A percentile compares a stretch with the other conserved stretches of the same genome.
Conservation (phyloP, 306 rosid species). For the Sicyos baderoa region DNA sequence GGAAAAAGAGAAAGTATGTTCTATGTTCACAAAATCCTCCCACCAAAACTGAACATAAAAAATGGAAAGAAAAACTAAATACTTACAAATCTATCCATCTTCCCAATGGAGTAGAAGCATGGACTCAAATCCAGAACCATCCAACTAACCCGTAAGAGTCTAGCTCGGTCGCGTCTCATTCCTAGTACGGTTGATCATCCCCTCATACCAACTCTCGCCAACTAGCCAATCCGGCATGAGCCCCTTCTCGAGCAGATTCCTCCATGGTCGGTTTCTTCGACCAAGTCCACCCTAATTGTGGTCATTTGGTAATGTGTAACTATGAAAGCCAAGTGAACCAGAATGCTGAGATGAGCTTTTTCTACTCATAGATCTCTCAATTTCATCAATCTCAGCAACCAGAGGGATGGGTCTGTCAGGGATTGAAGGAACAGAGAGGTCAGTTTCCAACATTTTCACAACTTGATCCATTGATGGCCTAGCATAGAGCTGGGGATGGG, state of each 20-base stretch:
- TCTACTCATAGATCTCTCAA: slow-evolving; percentile 53
- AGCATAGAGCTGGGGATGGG: slow-evolving; percentile 87
- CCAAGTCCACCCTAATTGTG: background rate
- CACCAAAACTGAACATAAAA: background rate
- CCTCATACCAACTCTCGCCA: background rate
- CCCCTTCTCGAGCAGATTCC: background rate
- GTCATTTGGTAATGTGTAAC: slow-evolving; percentile 26
- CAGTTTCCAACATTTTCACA: slow-evolving; percentile 88
- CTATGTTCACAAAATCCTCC: background rate
- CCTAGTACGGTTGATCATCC: too few species aligned
- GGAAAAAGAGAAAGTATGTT: background rate
- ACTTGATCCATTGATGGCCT: slow-evolving; percentile 98
- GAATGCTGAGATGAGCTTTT: slow-evolving; percentile 47
- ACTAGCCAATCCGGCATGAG: background rate
- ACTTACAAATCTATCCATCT: slow-evolving; percentile 7
- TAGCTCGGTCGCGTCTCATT: too few species aligned
- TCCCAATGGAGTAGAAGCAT: slow-evolving; percentile 11
- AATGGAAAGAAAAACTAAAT: background rate
- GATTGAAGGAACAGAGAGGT: slow-evolving; percentile 57
- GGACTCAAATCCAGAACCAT: background rate
- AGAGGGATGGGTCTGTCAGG: slow-evolving; percentile 72
- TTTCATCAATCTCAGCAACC: slow-evolving; percentile 58
- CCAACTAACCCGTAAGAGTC: background rate
- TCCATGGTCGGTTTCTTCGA: background rate
- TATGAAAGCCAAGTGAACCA: slow-evolving; percentile 51